Percentiles rank a stretch among this genome's conserved stretches.
Evolutionary conservation across 805 yeast species (phyloP).

Genomic region (Candida maesae): DNA sequence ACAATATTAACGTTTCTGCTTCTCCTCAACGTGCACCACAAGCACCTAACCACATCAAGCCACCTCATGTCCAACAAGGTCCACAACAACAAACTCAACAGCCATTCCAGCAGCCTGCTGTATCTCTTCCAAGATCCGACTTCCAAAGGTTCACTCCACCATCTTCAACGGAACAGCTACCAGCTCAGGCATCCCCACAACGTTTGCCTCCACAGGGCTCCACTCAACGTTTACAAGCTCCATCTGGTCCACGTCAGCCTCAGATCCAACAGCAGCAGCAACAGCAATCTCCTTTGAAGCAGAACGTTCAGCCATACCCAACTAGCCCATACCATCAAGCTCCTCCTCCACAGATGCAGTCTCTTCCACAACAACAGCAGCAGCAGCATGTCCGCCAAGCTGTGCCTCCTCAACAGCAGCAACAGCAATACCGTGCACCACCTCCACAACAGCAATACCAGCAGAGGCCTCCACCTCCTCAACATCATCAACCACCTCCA

Average conservation of each 20-base stretch:
- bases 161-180: slow-evolving; percentile 17
- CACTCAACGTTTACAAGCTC: slow-evolving; percentile 9
- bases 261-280: slow-evolving; percentile 1
- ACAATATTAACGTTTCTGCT: background rate
- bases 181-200: slow-evolving; percentile 6
- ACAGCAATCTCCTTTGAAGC: background rate
- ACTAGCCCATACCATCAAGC: slow-evolving; percentile 6
- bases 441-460: slow-evolving; percentile 4
- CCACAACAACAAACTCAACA: slow-evolving; percentile 3
- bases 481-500: slow-evolving; percentile 8
- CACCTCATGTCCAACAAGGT: background rate
- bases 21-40: background rate
- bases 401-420: slow-evolving; percentile 4
- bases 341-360: slow-evolving; percentile 4
- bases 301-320: slow-evolving; percentile 5
- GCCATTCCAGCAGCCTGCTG: slow-evolving; percentile 5
- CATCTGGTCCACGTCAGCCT: slow-evolving; percentile 12
- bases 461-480: slow-evolving; percentile 11
- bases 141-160: slow-evolving; percentile 23
- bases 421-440: slow-evolving; percentile 5
- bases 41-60: slow-evolving; percentile 5
- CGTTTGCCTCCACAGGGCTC: slow-evolving; percentile 4
- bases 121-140: slow-evolving; percentile 21
- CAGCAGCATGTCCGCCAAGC: slow-evolving; percentile 7
- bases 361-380: slow-evolving; percentile 4